These are phyloP conservation scores for Xylariaceae sp. DNA, from an alignment of 2,329 filamentous ascomycete genomes.

Conservation along the genomic window DNA sequence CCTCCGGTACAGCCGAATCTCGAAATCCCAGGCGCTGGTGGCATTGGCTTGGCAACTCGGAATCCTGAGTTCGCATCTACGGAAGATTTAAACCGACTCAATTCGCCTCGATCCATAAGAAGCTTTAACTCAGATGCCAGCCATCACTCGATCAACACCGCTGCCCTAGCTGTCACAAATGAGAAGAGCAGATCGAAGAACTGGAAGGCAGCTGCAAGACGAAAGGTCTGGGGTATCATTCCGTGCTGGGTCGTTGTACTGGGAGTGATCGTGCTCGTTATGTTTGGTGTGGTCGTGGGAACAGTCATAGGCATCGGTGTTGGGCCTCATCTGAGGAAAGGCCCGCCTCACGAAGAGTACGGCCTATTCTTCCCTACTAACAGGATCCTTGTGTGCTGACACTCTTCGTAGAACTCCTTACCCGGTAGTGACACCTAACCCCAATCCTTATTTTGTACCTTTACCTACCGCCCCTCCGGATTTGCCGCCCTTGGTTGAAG, in stretches of 20 bases:
- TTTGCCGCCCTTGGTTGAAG: conserved; percentile 59
- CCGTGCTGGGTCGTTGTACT: conserved; percentile 67
- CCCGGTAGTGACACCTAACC: conserved; percentile 37
- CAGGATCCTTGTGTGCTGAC: conserved; percentile 28
- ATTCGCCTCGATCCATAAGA: conserved; percentile 55
- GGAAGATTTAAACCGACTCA: conserved; percentile 54
- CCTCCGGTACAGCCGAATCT: conserved; percentile 29
- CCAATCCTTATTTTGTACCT: conserved; percentile 56
- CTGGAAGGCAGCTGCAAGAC: conserved; percentile 60
- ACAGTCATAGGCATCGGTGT: conserved; percentile 60
- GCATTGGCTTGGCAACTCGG: conserved; percentile 64
- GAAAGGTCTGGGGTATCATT: conserved; percentile 63
- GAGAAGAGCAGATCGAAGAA: conserved; percentile 54
- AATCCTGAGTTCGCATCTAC: conserved; percentile 68
- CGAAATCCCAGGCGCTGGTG: conserved; percentile 62
- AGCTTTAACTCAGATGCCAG: conserved; percentile 59
- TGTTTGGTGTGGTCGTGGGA: conserved; percentile 62
- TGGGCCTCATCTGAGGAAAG: conserved; percentile 36
- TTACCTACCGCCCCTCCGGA: conserved; percentile 57
- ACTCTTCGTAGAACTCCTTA: conserved; percentile 25
- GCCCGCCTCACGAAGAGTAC: conserved; percentile 27
- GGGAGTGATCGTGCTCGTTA: conserved; percentile 52
- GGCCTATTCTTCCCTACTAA: not conserved
- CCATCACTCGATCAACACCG: conserved; percentile 60
- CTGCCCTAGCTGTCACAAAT: conserved; percentile 52